Evolutionary conservation across 1,139 yeast genomes (phyloP).

Genomic region (Casaregolazyma suthepensis): DNA sequence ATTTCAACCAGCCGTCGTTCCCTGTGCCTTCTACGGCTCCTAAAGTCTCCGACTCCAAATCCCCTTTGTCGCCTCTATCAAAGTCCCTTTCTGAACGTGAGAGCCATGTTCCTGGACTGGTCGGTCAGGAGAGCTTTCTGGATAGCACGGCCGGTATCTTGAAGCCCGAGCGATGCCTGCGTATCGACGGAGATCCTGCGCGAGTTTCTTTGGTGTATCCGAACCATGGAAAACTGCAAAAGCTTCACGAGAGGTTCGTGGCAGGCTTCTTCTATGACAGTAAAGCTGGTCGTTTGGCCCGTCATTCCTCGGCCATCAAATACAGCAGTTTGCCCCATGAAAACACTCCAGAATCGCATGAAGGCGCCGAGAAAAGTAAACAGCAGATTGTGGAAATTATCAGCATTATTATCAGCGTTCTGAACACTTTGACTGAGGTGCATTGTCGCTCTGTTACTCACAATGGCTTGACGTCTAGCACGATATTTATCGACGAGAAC

Average conservation of each 20-base stretch:
- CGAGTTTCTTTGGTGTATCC: constrained; percentile 23
- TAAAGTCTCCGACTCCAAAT: not conserved
- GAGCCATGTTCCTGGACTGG: not conserved
- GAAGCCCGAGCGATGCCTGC: constrained; percentile 22
- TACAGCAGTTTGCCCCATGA: not conserved
- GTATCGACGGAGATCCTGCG: constrained; percentile 19
- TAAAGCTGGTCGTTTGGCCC: not conserved
- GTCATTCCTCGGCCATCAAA: not conserved
- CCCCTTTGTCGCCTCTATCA: not conserved
- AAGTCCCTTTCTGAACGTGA: constrained; percentile 1
- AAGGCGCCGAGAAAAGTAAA: not conserved
- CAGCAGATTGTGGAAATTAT: constrained; percentile 35
- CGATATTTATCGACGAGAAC: constrained; percentile 34
- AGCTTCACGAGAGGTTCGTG: constrained; percentile 23
- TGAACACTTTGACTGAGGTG: constrained; percentile 36
- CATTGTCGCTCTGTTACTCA: constrained; percentile 46
- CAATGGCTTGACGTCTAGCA: constrained; percentile 42
- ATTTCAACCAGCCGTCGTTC: constrained; percentile 1
- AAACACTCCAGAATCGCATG: not conserved
- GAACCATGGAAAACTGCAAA: constrained; percentile 18
- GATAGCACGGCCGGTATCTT: constrained; percentile 22
- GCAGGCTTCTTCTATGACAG: not conserved
- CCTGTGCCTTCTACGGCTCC: not conserved
- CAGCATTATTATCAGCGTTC: constrained; percentile 33
- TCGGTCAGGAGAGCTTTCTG: constrained; percentile 10